Conservation (phyloP, 2,329 filamentous ascomycete species). For the Colletotrichum cuscutae region DNA sequence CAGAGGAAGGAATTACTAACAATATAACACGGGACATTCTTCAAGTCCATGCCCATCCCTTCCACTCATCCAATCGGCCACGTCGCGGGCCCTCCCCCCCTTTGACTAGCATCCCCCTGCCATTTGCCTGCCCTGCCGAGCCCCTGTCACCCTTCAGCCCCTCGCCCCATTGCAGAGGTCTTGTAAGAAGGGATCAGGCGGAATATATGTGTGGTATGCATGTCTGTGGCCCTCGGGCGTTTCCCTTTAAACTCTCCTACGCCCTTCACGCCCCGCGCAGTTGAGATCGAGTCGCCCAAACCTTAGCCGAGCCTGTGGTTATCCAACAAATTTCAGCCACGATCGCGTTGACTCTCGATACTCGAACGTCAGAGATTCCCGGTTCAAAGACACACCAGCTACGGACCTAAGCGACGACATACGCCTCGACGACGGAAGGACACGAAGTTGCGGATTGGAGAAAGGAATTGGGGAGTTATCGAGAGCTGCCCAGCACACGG, state of each 20-base stretch:
- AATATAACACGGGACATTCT: slow-evolving; percentile 1
- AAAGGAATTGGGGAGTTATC: neutral
- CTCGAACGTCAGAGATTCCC: neutral
- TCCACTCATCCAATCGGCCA: slow-evolving; percentile 18
- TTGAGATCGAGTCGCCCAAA: neutral
- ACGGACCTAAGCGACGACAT: neutral
- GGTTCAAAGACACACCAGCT: neutral
- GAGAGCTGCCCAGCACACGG: neutral
- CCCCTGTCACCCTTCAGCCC: slow-evolving; percentile 25
- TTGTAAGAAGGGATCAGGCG: slow-evolving; percentile 17
- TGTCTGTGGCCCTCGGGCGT: slow-evolving; percentile 3
- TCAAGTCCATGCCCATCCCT: neutral
- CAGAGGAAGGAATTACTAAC: neutral
- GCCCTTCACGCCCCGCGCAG: slow-evolving; percentile 8
- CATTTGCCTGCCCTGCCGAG: slow-evolving; percentile 7
- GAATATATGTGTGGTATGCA: slow-evolving; percentile 10
- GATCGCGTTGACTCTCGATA: slow-evolving; percentile 3
- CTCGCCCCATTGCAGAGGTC: slow-evolving; percentile 20
- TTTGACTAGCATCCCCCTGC: slow-evolving; percentile 22
- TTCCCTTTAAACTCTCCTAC: slow-evolving; percentile 20
- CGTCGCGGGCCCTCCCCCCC: neutral
- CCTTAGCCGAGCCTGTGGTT: neutral
- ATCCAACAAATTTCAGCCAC: slow-evolving; percentile 3
- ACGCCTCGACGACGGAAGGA: neutral
- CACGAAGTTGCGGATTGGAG: neutral